These are phyloP conservation scores for Harrya chromipes DNA, from an alignment of 768 basidiomycete genomes.

Conservation along the genomic window DNA sequence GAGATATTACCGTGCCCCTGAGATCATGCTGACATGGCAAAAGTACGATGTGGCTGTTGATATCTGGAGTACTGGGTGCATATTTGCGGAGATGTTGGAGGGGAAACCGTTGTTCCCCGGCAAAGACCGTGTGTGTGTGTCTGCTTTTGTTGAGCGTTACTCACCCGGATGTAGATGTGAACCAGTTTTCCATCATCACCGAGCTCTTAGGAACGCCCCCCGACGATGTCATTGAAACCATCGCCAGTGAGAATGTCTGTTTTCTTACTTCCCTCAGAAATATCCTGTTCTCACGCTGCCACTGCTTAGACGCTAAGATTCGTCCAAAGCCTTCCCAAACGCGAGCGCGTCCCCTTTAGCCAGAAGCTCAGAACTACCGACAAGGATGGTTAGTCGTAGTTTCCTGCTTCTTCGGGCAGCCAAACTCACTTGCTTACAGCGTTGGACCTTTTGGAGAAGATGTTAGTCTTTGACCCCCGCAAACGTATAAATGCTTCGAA, in stretches of 20 bases:
- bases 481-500: slow-evolving; percentile 94
- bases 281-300: slow-evolving; percentile 11
- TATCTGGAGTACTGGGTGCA: slow-evolving; percentile 99
- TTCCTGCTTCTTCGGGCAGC: not conserved
- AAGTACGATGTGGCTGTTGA: slow-evolving; percentile 99
- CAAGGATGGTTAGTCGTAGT: slow-evolving; percentile 62
- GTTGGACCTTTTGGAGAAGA: slow-evolving; percentile 93
- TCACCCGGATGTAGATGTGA: slow-evolving; percentile 71
- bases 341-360: slow-evolving; percentile 91
- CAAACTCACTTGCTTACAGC: slow-evolving; percentile 44
- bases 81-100: slow-evolving; percentile 99
- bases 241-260: slow-evolving; percentile 93
- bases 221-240: slow-evolving; percentile 99
- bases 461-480: slow-evolving; percentile 98
- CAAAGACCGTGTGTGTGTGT: slow-evolving; percentile 85
- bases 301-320: slow-evolving; percentile 84
- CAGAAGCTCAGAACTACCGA: slow-evolving; percentile 90
- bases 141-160: not conserved
- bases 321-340: slow-evolving; percentile 96
- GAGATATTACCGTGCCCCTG: slow-evolving; percentile 96
- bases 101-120: slow-evolving; percentile 99
- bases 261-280: not conserved
- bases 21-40: slow-evolving; percentile 99
- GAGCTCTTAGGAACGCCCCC: slow-evolving; percentile 98
- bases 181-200: slow-evolving; percentile 99